Evolutionary conservation across 2,329 filamentous ascomycete genomes (phyloP).

Genomic region (Ophiocordyceps unilateralis): DNA sequence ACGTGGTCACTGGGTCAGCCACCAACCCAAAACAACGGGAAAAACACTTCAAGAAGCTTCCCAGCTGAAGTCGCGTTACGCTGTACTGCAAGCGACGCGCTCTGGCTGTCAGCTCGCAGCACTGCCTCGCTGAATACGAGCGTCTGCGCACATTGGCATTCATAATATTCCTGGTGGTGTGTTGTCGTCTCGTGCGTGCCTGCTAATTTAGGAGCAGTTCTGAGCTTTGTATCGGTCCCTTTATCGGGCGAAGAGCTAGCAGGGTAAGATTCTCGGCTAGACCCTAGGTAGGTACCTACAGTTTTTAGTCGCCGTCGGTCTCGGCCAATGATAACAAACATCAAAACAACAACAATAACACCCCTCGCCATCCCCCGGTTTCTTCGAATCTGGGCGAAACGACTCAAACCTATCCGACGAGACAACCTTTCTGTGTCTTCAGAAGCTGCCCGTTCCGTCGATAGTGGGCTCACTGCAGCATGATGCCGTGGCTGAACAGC

Average conservation of each 20-base stretch:
- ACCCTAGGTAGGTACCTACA: not conserved
- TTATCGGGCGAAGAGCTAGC: not conserved
- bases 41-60: not conserved
- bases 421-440: too few relatives aligned
- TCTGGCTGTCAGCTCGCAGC: not conserved
- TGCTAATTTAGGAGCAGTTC: too few relatives aligned
- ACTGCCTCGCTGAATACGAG: slow-evolving; percentile 1
- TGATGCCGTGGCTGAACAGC: too few relatives aligned
- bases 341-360: not conserved
- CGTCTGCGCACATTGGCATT: not conserved
- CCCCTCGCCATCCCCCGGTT: too few relatives aligned
- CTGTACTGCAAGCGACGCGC: not conserved
- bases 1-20: not conserved
- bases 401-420: too few relatives aligned
- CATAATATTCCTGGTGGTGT: not conserved
- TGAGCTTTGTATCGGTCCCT: not conserved
- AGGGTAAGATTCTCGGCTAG: not conserved
- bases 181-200: not conserved
- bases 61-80: not conserved
- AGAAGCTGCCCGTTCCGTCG: too few relatives aligned
- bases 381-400: too few relatives aligned
- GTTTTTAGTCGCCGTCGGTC: not conserved
- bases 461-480: too few relatives aligned
- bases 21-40: not conserved
- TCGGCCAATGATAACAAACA: not conserved